Evolutionary conservation across 306 rosid species (phyloP), one percentile per base, ranked within the genome.

Genomic region (Elaeagnus macrophylla): DNA sequence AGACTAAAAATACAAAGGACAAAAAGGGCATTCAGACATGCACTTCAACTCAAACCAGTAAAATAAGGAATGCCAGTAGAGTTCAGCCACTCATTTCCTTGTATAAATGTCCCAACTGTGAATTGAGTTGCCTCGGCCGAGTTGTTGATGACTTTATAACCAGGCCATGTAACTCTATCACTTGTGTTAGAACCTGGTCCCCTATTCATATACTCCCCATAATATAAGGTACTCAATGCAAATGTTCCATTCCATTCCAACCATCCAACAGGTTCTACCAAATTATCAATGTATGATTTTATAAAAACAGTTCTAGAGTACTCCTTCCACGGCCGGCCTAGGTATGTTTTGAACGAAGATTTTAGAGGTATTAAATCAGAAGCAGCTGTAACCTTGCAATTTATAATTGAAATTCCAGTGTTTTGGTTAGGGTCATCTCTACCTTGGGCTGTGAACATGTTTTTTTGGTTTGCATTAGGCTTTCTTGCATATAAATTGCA

Each of bases 271-370:
- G 91, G 91, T 13, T 86, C 80, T 0, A 86, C 71, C 48, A 78
- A 7, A 57, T 91, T 79, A 12, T 72, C 95, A 1, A 90, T 70
- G 51, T 60, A 35, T 5, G 94, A 81, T 7, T 52, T 50, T 0
- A 90, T 35, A 58, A 41, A 72, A 55, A 90, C 94, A 0, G 97
- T 86, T 51, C 95, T 73, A 0, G 97, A 91, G 37, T 75, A 80
- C 48, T 53, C 54, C 56, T 86, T 91, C 97, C 95, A 91, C 0
- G 94, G 97, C 0, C 97, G 84, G 1, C 94, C 97, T 1, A 86
- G 69, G 66, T 83, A 90, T 3, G 59, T 76, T 56, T 57, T 61
- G 69, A 90, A 86, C 7, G 67, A 16, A 0, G 83, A 53, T 12
- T 72, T 67, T 0, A 81, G 75, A 0, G 94, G 95, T 5, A 71